phyloP scores from a whole-genome alignment of 257 asterid species.

The Dorcoceras hygrometricum region DNA sequence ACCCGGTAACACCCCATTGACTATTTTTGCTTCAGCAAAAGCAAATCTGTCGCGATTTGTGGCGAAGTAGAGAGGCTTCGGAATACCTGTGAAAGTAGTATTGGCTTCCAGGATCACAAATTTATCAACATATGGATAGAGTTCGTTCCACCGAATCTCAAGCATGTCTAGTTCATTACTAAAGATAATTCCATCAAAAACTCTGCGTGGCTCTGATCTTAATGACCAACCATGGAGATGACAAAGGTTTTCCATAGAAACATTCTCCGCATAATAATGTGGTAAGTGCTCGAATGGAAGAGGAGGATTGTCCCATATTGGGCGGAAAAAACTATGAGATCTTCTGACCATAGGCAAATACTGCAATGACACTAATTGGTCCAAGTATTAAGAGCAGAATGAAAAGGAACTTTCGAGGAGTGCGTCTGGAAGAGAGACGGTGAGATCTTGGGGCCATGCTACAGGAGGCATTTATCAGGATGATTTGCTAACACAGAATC shows the following conservation, averaged over 20 bases:
- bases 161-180: constrained; percentile 88
- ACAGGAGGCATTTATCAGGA: constrained; percentile 24
- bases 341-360: constrained; percentile 43
- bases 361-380: constrained; percentile 37
- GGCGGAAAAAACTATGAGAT: constrained; percentile 85
- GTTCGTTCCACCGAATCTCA: constrained; percentile 86
- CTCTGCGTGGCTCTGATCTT: constrained; percentile 73
- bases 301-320: constrained; percentile 93
- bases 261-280: constrained; percentile 88
- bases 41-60: constrained; percentile 52
- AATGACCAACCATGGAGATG: constrained; percentile 82
- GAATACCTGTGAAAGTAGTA: constrained; percentile 90
- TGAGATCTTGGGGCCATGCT: constrained; percentile 57
- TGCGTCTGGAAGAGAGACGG: constrained; percentile 42
- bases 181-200: constrained; percentile 76
- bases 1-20: constrained; percentile 60
- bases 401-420: constrained; percentile 32
- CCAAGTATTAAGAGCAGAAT: constrained; percentile 45
- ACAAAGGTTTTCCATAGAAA: constrained; percentile 74
- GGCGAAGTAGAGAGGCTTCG: constrained; percentile 67
- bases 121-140: constrained; percentile 60
- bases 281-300: constrained; percentile 57
- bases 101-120: constrained; percentile 84
- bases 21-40: constrained; percentile 63
- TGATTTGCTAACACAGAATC: constrained; percentile 23